Evolutionary conservation across 257 asterid genomes (phyloP).

Genomic region (Eustoma russellianum): DNA sequence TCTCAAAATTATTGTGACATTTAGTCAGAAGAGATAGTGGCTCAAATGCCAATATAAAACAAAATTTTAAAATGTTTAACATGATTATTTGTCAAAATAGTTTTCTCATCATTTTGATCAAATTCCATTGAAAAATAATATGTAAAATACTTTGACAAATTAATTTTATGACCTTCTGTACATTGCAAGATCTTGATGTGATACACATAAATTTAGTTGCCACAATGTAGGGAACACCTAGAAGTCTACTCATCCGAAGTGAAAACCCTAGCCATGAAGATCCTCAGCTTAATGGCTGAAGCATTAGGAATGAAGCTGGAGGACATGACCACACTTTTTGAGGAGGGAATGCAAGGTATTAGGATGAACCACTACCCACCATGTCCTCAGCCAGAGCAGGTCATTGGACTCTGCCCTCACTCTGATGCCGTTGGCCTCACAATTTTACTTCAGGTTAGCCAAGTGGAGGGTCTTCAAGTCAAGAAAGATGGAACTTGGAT

Average conservation of each 20-base stretch:
- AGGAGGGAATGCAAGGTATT: constrained; percentile 14
- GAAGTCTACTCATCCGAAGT: constrained; percentile 3
- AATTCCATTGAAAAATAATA: too few species aligned
- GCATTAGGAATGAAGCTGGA: constrained; percentile 8
- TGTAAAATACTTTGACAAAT: too few species aligned
- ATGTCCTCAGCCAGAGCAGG: constrained; percentile 23
- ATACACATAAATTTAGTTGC: background rate
- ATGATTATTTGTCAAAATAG: too few species aligned
- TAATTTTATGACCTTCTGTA: too few species aligned
- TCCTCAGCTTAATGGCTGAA: constrained; percentile 7
- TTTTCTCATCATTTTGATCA: too few species aligned
- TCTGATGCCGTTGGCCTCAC: constrained; percentile 27
- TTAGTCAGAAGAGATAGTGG: too few species aligned
- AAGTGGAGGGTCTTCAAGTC: constrained; percentile 29
- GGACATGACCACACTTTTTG: constrained; percentile 1
- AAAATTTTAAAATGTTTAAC: too few species aligned
- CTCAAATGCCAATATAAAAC: too few species aligned
- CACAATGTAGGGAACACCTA: constrained; percentile 4
- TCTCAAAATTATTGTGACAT: too few species aligned
- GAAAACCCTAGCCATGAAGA: background rate
- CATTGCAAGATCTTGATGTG: background rate
- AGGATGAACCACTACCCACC: constrained; percentile 32
- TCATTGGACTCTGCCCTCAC: constrained; percentile 28
- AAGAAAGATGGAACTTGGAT: constrained; percentile 21
- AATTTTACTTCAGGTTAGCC: constrained; percentile 18